phyloP scores from a whole-genome alignment of 305 asterid species.

The Solanum hybrid region DNA sequence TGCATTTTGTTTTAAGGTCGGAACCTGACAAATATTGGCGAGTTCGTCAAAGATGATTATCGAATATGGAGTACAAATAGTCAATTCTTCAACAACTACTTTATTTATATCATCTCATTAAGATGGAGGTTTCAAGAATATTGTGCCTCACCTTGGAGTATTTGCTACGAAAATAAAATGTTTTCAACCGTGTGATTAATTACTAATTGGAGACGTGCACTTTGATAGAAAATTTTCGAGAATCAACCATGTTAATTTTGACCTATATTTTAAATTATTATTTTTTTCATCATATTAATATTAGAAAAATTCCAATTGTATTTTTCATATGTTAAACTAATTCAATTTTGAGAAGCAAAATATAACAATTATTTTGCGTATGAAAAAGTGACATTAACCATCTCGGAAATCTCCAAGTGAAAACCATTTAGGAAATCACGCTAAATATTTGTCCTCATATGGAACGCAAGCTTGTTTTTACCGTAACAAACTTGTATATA shows the following conservation, averaged over 20 bases:
- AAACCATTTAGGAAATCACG: background rate
- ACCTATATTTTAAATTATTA: background rate
- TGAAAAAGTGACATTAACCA: background rate
- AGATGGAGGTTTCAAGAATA: background rate
- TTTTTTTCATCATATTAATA: background rate
- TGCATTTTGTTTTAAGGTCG: background rate
- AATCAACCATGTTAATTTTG: background rate
- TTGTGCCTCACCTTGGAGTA: background rate
- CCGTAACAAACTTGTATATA: background rate
- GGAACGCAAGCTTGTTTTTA: background rate
- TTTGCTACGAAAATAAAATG: background rate
- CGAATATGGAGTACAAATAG: background rate
- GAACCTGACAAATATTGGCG: background rate
- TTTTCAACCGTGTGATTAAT: background rate
- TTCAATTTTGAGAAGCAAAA: background rate
- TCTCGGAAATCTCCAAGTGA: background rate
- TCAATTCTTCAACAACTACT: background rate
- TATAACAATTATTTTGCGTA: background rate
- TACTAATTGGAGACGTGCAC: background rate
- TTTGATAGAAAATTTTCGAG: background rate
- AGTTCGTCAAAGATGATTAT: background rate
- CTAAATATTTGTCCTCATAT: background rate
- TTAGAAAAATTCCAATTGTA: background rate
- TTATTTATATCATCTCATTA: background rate
- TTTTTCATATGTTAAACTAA: background rate